Evolutionary conservation across 768 basidiomycete genomes (phyloP), one percentile per base, ranked within the genome.

Genomic region (Podaxis sp.): DNA sequence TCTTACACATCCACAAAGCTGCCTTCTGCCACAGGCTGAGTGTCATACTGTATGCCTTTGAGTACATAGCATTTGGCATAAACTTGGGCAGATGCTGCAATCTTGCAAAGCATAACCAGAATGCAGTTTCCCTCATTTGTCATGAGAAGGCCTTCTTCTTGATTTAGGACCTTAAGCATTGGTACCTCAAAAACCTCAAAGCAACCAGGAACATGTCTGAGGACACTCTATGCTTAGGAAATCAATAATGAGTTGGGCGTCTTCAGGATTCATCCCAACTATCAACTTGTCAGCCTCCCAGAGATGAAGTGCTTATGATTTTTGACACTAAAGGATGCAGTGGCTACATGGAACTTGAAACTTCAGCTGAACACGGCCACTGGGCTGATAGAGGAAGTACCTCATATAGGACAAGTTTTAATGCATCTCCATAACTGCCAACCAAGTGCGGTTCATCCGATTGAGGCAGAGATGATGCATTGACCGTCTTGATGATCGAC

Each of bases 1-100:
- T 1, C 21, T 21, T 21, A 7, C 6, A 32, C 28, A 9, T 32
- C 28, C 7, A 1, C 28, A 6, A 44, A 44, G 0, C 0, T 5
- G 0, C 42, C 42, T 18, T 2, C 16, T 44, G 42, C 14, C 9
- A 44, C 2, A 7, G 14, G 7, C 3, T 0, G 1, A 4, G 42
- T 4, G 0, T 44, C 4, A 2, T 16, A 44, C 1, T 1, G 0
- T 16, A 44, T 1, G 2, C 4, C 18, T 1, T 44, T 0, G 0
- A 44, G 42, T 5, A 2, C 0, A 2, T 5, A 44, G 2, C 1
- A 1, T 1, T 7, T 4, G 18, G 42, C n/a, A 1, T 4, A 44
- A 18, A 44, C 42, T 1, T 2, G 5, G 14, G 1, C 42, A 44
- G n/a, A 44, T n/a, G 42, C 7, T 6, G 42, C 16, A 1, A 44